These are phyloP conservation scores for Sordariomycetes sp. DNA, from an alignment of 2,329 filamentous ascomycete genomes.

Conservation along the genomic window DNA sequence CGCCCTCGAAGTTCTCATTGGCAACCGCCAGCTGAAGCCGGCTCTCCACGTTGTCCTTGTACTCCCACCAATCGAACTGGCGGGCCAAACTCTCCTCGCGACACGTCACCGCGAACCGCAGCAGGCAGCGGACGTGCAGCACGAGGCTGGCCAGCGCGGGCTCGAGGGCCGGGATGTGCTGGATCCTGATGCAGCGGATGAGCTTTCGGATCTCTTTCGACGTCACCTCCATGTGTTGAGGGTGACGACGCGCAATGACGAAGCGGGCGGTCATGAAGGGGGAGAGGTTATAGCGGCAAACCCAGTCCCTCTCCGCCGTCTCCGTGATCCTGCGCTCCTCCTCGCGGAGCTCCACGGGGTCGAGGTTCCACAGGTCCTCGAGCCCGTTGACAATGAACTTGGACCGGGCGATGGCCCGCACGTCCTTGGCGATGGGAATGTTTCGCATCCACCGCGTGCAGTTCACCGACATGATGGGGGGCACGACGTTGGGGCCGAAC, in stretches of 20 bases:
- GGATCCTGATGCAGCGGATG: neutral
- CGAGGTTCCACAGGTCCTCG: neutral
- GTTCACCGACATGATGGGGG: neutral
- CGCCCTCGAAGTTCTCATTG: neutral
- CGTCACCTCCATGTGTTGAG: neutral
- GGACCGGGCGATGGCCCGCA: neutral
- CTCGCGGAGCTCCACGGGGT: neutral
- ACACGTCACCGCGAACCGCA: neutral
- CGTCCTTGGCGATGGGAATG: neutral
- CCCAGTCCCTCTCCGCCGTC: neutral
- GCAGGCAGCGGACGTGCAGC: neutral
- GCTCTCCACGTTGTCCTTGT: neutral
- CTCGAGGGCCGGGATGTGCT: neutral
- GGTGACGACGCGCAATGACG: neutral
- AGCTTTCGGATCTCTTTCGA: neutral
- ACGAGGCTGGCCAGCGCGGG: neutral
- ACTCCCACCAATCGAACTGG: neutral
- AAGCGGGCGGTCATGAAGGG: neutral
- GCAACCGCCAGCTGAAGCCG: neutral
- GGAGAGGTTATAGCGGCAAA: neutral
- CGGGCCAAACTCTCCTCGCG: neutral
- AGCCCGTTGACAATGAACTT: neutral
- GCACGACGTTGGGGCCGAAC: neutral
- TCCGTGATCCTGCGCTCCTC: neutral
- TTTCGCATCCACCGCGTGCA: neutral